These are phyloP conservation scores for Aspergillus oerlinghausenensis DNA, from an alignment of 2,329 filamentous ascomycete species.

Conservation along the genomic window DNA sequence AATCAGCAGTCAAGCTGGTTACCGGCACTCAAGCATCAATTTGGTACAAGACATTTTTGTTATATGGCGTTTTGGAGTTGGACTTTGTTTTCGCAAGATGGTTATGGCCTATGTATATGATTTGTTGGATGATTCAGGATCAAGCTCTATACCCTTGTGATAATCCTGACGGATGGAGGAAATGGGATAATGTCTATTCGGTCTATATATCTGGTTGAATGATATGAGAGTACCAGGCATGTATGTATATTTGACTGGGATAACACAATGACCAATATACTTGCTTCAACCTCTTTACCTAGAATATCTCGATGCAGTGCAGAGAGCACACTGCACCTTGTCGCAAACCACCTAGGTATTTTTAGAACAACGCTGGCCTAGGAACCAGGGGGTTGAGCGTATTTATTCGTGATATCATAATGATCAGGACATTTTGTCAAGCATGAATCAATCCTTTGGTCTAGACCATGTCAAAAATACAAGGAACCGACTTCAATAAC, in stretches of 20 bases:
- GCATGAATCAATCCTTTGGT: background rate
- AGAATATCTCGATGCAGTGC: background rate
- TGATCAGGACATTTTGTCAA: background rate
- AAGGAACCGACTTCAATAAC: background rate
- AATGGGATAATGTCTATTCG: background rate
- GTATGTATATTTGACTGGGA: background rate
- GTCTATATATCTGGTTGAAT: background rate
- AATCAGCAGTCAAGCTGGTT: background rate
- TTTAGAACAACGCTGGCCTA: background rate
- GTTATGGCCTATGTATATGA: background rate
- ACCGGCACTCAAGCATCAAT: background rate
- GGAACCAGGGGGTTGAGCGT: background rate
- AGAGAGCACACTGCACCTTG: background rate
- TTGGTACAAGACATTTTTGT: background rate
- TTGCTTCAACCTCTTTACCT: background rate
- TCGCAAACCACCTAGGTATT: background rate
- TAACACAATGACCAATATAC: background rate
- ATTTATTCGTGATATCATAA: background rate
- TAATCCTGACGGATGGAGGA: background rate
- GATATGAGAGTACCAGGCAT: background rate
- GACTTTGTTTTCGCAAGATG: background rate
- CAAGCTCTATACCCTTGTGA: background rate
- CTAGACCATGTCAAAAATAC: background rate
- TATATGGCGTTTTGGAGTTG: background rate
- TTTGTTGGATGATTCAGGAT: background rate